phyloP scores from a whole-genome alignment of 768 basidiomycete genomes.

The Auricularia sp. region DNA sequence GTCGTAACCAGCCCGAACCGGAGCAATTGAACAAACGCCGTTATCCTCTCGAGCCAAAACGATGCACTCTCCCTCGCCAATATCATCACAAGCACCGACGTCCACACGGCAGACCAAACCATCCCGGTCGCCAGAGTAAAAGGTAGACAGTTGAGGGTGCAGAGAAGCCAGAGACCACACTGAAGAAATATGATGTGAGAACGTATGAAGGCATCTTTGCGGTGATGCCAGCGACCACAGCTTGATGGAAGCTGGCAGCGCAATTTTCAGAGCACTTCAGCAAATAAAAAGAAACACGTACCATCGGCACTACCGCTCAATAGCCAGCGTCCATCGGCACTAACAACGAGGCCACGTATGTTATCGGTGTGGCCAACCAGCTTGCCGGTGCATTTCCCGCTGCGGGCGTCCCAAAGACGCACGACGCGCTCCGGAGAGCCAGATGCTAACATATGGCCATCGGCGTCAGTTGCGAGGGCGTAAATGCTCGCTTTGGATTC shows the following conservation, averaged over 20 bases:
- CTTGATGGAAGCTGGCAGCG: constrained; percentile 58
- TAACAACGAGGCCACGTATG: constrained; percentile 79
- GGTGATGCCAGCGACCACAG: constrained; percentile 82
- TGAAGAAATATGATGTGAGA: constrained; percentile 87
- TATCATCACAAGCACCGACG: constrained; percentile 67
- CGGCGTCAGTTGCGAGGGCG: constrained; percentile 69
- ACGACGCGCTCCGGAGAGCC: constrained; percentile 90
- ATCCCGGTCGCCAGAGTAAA: constrained; percentile 90
- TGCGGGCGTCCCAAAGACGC: constrained; percentile 87
- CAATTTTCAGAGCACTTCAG: constrained; percentile 11
- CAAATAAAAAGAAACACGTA: constrained; percentile 15
- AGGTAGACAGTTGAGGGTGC: constrained; percentile 76
- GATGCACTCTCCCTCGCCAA: constrained; percentile 84
- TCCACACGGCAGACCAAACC: constrained; percentile 92
- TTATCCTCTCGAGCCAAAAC: constrained; percentile 44
- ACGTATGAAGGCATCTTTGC: constrained; percentile 90
- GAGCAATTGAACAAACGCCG: constrained; percentile 1
- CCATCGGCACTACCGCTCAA: constrained; percentile 77
- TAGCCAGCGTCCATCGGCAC: constrained; percentile 87
- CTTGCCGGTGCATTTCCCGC: constrained; percentile 70
- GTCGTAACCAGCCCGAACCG: background rate
- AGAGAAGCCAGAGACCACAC: constrained; percentile 89
- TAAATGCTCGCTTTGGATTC: constrained; percentile 57
- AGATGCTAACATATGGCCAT: constrained; percentile 72
- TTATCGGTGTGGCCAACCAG: constrained; percentile 97